Evolutionary conservation across 2,329 filamentous ascomycete genomes (phyloP).

Genomic region (Pestalotiopsis sp.): DNA sequence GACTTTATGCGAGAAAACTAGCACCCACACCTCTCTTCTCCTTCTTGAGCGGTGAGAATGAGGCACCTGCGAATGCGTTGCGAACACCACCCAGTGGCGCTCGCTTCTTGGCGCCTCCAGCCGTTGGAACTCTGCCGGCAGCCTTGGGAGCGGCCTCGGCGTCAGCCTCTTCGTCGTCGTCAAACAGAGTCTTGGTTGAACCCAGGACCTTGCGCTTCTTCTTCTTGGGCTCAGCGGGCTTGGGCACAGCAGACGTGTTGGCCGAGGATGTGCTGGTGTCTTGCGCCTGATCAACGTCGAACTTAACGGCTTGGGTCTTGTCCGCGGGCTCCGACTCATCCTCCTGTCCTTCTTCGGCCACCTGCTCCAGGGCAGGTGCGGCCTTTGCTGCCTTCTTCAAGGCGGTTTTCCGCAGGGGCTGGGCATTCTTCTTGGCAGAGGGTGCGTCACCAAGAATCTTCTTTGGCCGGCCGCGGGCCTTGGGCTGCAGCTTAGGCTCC

Average conservation of each 20-base stretch:
- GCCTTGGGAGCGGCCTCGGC: conserved; percentile 29
- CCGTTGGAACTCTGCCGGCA: conserved; percentile 23
- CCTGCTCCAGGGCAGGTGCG: conserved; percentile 37
- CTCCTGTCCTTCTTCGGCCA: conserved; percentile 37
- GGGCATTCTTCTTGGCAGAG: conserved; percentile 47
- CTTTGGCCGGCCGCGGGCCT: conserved; percentile 48
- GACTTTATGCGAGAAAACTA: conserved; percentile 55
- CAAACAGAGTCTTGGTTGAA: conserved; percentile 68
- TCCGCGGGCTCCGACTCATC: conserved; percentile 18
- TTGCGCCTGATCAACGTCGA: conserved; percentile 27
- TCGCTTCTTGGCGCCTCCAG: conserved; percentile 30
- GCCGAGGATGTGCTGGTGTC: conserved; percentile 26
- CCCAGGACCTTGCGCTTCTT: conserved; percentile 77
- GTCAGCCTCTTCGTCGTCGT: conserved; percentile 66
- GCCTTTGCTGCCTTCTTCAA: conserved; percentile 31
- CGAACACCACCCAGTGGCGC: conserved; percentile 40
- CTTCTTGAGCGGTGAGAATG: conserved; percentile 74
- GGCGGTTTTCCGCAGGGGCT: conserved; percentile 31
- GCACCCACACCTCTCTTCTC: conserved; percentile 64
- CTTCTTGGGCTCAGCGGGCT: conserved; percentile 48
- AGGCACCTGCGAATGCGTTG: conserved; percentile 50
- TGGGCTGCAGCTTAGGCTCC: conserved; percentile 31
- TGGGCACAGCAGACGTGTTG: conserved; percentile 23
- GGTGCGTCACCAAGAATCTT: conserved; percentile 48
- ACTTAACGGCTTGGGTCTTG: conserved; percentile 32